Evolutionary conservation across 306 rosid genomes (phyloP), one percentile per base, ranked within the genome.

Genomic region (Elaeagnus macrophylla): DNA sequence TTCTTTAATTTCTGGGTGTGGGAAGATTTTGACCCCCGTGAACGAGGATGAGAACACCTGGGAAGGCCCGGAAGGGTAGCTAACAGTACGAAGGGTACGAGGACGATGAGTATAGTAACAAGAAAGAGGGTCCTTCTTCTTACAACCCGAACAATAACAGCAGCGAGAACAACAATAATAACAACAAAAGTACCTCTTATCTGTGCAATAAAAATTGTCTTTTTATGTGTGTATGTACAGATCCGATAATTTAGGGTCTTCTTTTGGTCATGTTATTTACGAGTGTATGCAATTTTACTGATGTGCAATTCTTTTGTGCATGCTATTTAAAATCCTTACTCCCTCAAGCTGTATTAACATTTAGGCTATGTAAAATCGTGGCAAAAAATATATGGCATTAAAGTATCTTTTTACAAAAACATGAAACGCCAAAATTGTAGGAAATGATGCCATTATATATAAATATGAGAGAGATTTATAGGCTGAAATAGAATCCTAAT

Each of bases 31-130:
- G 58, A 57, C 66, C 52, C 63, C 59, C 56, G 19, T 39, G 14
- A 60, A 58, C 42, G 56, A 77, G 48, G 57, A 93, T 93, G 99
- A 87, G 89, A 76, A 73, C 83, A 25, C 78, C 77, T 14, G 32
- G 32, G 32, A 25, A 25, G 32, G 32, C 32, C 32, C 87, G 81
- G 55, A 93, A 93, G 60, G 77, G 78, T 61, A 81, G 57, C 41
- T 85, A 69, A 42, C 95, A 87, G 53, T 96, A 93, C 44, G 95
- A 87, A 7, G 99, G 82, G 67, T 93, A 80, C 75, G 99, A 93
- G 32, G 94, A 87, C 0, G 99, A 82, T 8, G 99, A 80, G 10
- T 76, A 80, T 57, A 81, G 64, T 54, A 70, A 84, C 12, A 82
- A 71, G 55, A 84, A 74, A 62, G 94, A 87, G 19, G 95, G 83